phyloP scores from a whole-genome alignment of 352 stramenopile species.

The Peronosclerospora sorghi region DNA sequence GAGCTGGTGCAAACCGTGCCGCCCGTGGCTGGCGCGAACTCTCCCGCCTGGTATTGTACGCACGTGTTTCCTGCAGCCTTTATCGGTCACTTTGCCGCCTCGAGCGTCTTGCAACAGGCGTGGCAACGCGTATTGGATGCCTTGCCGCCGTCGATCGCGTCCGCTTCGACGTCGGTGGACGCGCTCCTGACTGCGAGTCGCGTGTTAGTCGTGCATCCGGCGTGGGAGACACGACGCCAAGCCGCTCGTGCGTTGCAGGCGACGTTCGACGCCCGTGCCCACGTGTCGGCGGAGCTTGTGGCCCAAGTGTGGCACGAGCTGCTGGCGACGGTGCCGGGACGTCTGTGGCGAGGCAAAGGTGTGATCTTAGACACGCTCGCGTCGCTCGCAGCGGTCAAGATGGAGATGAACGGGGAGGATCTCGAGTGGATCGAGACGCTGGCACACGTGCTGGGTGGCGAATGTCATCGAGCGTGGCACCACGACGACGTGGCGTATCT shows the following conservation, averaged over 20 bases:
- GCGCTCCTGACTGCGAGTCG: constrained; percentile 30
- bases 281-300: constrained; percentile 30
- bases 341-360: constrained; percentile 68
- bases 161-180: constrained; percentile 36
- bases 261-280: constrained; percentile 41
- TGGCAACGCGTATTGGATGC: constrained; percentile 59
- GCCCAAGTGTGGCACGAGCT: constrained; percentile 43
- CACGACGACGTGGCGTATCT: constrained; percentile 60
- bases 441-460: constrained; percentile 33
- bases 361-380: constrained; percentile 64
- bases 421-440: constrained; percentile 19
- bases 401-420: constrained; percentile 4
- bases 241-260: constrained; percentile 50
- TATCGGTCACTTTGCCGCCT: constrained; percentile 56
- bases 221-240: constrained; percentile 67
- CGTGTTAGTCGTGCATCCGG: constrained; percentile 45
- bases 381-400: constrained; percentile 25
- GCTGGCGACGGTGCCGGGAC: constrained; percentile 41
- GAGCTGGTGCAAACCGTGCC: constrained; percentile 55
- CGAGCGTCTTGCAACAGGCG: constrained; percentile 27
- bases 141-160: constrained; percentile 49
- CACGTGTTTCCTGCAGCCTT: constrained; percentile 66
- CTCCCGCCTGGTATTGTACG: constrained; percentile 47
- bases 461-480: constrained; percentile 50
- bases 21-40: constrained; percentile 26